phyloP scores from a whole-genome alignment of 129 eudicot species.

The Rutidosis leptorrhynchoides region DNA sequence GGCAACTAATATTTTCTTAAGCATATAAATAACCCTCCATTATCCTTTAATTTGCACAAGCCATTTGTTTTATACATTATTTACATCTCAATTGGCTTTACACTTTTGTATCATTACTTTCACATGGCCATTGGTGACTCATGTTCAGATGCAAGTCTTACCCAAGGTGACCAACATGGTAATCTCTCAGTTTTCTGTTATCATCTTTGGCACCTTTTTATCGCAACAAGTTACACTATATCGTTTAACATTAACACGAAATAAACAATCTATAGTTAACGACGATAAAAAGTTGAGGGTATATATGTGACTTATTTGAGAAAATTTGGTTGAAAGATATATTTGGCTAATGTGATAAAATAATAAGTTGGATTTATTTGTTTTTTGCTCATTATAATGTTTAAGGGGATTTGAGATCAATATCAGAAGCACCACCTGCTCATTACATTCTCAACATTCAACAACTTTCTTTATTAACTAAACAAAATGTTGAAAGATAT shows the following conservation, averaged over 20 bases:
- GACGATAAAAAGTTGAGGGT: too few species aligned
- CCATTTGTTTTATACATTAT: not conserved
- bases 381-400: not conserved
- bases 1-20: not conserved
- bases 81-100: not conserved
- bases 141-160: conserved; percentile 5
- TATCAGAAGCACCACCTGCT: conserved; percentile 52
- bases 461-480: conserved; percentile 36
- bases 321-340: too few species aligned
- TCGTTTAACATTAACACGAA: not conserved
- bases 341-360: too few species aligned
- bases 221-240: not conserved
- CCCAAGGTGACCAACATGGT: conserved; percentile 29
- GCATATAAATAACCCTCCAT: conserved; percentile 12
- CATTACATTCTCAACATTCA: conserved; percentile 52
- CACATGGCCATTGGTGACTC: conserved; percentile 26
- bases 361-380: not conserved
- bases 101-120: conserved; percentile 5
- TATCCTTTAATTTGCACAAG: not conserved
- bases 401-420: conserved; percentile 40
- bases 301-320: too few species aligned
- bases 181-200: not conserved
- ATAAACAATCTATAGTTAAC: not conserved
- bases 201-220: not conserved
- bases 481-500: conserved; percentile 39